Evolutionary conservation across 768 basidiomycete genomes (phyloP).

Genomic region (Lactarius sanguifluus): DNA sequence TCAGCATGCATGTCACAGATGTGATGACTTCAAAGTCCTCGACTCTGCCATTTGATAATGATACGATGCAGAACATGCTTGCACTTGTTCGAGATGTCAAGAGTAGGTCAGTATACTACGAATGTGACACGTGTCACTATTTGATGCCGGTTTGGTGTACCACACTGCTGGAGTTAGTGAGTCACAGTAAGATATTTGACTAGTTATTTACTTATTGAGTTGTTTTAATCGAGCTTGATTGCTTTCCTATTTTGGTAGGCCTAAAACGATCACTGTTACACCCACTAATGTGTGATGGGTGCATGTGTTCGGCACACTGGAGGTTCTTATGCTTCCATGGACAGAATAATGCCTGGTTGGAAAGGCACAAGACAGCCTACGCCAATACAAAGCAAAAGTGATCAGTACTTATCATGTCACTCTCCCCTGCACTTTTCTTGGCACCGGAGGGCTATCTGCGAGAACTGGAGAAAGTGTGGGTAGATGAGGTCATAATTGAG

Average conservation of each 20-base stretch:
- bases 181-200: background rate
- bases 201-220: background rate
- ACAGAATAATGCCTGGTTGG: background rate
- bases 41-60: constrained; percentile 18
- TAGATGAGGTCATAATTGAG: background rate
- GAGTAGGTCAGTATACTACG: background rate
- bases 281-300: too few species aligned
- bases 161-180: background rate
- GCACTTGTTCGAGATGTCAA: constrained; percentile 2
- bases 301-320: background rate
- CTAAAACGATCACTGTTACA: background rate
- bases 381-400: background rate
- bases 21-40: constrained; percentile 18
- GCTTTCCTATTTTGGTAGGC: background rate
- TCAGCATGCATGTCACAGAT: constrained; percentile 7
- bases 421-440: background rate
- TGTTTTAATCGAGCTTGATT: background rate
- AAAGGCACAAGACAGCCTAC: background rate
- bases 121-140: background rate
- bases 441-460: background rate
- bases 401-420: background rate
- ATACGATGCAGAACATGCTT: constrained; percentile 18
- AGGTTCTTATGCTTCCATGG: constrained; percentile 1
- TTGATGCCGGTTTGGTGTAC: constrained; percentile 7
- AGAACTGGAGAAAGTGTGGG: background rate